Conservation (phyloP, 495 filamentous ascomycete genomes). For the Lasiosphaeris hirsuta region DNA sequence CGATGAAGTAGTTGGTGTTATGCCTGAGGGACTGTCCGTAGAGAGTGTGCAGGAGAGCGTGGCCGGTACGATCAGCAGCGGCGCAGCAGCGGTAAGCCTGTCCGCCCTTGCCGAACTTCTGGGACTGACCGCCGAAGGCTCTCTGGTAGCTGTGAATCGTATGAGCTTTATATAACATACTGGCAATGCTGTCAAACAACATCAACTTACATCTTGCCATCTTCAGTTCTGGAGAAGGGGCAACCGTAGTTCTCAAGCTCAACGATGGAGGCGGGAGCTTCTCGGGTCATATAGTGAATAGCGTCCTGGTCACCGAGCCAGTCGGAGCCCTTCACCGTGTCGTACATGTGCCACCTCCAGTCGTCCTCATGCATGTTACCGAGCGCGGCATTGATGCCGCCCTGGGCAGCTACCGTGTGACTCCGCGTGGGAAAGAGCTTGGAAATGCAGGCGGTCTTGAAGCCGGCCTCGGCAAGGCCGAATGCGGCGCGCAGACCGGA, state of each 20-base stretch:
- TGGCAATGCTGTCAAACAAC: not conserved
- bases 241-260: slow-evolving; percentile 97
- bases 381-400: slow-evolving; percentile 92
- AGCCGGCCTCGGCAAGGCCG: slow-evolving; percentile 93
- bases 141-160: slow-evolving; percentile 68
- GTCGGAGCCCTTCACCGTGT: slow-evolving; percentile 97
- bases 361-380: slow-evolving; percentile 89
- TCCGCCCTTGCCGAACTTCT: slow-evolving; percentile 91
- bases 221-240: slow-evolving; percentile 95
- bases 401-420: slow-evolving; percentile 93
- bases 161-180: slow-evolving; percentile 14
- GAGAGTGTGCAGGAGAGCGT: slow-evolving; percentile 93
- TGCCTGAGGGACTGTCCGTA: slow-evolving; percentile 96
- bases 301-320: slow-evolving; percentile 99
- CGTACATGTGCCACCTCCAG: slow-evolving; percentile 99
- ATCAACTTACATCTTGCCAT: slow-evolving; percentile 75
- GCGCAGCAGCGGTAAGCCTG: slow-evolving; percentile 96
- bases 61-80: slow-evolving; percentile 91
- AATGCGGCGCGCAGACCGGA: slow-evolving; percentile 93
- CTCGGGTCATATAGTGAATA: slow-evolving; percentile 98
- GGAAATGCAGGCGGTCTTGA: slow-evolving; percentile 97
- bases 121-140: slow-evolving; percentile 95
- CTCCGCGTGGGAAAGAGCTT: slow-evolving; percentile 95
- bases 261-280: slow-evolving; percentile 86
- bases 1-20: slow-evolving; percentile 99